phyloP scores from a whole-genome alignment of 306 rosid species.

The Trifolium fragiferum region DNA sequence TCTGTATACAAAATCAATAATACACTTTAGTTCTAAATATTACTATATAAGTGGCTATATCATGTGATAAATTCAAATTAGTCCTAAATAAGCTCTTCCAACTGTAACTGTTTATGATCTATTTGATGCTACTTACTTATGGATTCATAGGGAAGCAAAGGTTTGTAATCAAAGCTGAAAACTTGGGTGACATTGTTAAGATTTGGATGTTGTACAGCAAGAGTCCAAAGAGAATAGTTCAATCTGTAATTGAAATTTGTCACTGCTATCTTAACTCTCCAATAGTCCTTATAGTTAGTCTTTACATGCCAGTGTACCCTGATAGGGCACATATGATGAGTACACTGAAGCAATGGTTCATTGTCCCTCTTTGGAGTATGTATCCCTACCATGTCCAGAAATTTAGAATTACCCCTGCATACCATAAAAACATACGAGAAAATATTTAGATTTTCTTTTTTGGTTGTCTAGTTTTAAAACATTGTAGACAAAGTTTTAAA shows the following conservation, averaged over 20 bases:
- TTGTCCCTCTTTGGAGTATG: constrained; percentile 74
- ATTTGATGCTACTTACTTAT: constrained; percentile 63
- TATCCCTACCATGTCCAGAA: constrained; percentile 55
- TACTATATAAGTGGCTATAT: constrained; percentile 5
- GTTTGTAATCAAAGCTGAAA: constrained; percentile 91
- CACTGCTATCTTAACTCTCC: constrained; percentile 82
- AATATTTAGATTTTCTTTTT: not conserved
- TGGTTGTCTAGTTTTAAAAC: not conserved
- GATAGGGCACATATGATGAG: constrained; percentile 94
- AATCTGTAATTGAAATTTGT: constrained; percentile 81
- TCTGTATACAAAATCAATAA: constrained; percentile 55
- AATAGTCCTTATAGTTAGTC: constrained; percentile 82
- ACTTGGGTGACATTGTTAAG: constrained; percentile 89
- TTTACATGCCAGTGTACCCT: constrained; percentile 95
- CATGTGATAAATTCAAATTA: not conserved
- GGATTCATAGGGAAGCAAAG: constrained; percentile 70
- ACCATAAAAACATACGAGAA: constrained; percentile 30
- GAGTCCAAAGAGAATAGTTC: constrained; percentile 87
- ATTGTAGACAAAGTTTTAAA: not conserved
- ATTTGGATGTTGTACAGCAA: constrained; percentile 90
- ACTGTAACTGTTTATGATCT: not conserved
- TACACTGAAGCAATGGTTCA: constrained; percentile 75
- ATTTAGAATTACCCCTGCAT: constrained; percentile 68
- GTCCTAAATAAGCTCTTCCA: not conserved
- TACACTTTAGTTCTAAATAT: not conserved